These are phyloP conservation scores for Yamadazyma triangularis DNA, from an alignment of 1,139 yeast genomes.

Conservation along the genomic window DNA sequence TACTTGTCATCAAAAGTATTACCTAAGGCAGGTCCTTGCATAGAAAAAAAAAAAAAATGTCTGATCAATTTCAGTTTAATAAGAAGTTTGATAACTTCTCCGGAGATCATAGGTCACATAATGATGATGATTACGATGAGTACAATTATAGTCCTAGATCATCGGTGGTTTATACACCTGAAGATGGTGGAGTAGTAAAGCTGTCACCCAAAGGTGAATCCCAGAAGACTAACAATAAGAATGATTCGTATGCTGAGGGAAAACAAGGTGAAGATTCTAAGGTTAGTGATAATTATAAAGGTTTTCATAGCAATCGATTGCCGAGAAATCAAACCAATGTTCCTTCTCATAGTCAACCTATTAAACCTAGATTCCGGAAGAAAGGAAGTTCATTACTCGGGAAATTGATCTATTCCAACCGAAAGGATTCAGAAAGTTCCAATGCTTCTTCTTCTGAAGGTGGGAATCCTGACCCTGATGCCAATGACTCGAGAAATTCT, in stretches of 20 bases:
- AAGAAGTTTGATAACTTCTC: slow-evolving; percentile 9
- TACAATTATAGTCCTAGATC: slow-evolving; percentile 25
- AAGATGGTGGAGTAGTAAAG: slow-evolving; percentile 4
- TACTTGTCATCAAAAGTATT: no score
- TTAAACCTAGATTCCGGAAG: slow-evolving; percentile 44
- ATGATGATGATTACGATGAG: slow-evolving; percentile 3
- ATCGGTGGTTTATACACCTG: slow-evolving; percentile 19
- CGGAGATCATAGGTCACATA: not conserved
- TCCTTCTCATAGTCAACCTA: slow-evolving; percentile 50
- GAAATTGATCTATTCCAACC: slow-evolving; percentile 39
- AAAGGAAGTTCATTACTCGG: slow-evolving; percentile 44
- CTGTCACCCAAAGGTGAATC: no score
- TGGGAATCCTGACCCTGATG: slow-evolving; percentile 1
- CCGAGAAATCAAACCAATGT: slow-evolving; percentile 26
- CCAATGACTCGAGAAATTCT: slow-evolving; percentile 1
- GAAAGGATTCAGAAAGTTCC: slow-evolving; percentile 34
- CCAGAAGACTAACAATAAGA: not conserved
- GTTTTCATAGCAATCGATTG: slow-evolving; percentile 43
- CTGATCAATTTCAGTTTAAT: slow-evolving; percentile 4
- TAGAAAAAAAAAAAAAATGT: no score
- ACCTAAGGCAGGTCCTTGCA: no score
- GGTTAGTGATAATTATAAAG: slow-evolving; percentile 35
- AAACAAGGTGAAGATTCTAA: not conserved
- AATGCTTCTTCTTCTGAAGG: slow-evolving; percentile 1
- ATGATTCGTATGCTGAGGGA: not conserved